Percentiles rank a stretch among this genome's conserved stretches.
Conservation (phyloP, 768 basidiomycete species). For the Mycena rebaudengoi region DNA sequence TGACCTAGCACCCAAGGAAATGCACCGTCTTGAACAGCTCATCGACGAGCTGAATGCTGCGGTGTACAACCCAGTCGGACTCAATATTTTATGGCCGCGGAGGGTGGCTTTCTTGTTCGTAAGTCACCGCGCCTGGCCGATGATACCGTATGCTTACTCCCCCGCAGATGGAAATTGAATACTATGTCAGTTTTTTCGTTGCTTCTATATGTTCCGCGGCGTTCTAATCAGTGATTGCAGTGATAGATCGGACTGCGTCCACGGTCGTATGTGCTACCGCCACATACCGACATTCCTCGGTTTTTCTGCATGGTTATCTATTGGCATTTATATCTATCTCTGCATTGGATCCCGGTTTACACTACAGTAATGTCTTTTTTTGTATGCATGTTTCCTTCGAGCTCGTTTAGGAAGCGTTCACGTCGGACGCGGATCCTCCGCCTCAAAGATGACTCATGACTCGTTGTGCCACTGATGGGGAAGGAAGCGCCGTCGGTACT, state of each 20-base stretch:
- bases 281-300: background rate
- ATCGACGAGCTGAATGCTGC: slow-evolving; percentile 76
- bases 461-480: too few species aligned
- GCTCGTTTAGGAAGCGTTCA: background rate
- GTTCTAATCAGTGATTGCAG: slow-evolving; percentile 21
- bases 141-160: slow-evolving; percentile 3
- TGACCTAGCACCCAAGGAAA: slow-evolving; percentile 71
- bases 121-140: slow-evolving; percentile 46
- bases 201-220: background rate
- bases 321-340: slow-evolving; percentile 20
- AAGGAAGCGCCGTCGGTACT: too few species aligned
- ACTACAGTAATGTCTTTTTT: background rate
- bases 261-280: slow-evolving; percentile 22
- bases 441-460: background rate
- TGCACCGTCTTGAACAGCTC: slow-evolving; percentile 67
- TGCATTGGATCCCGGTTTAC: slow-evolving; percentile 5
- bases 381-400: background rate
- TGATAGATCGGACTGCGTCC: background rate
- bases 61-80: slow-evolving; percentile 84
- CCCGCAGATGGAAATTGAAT: slow-evolving; percentile 90
- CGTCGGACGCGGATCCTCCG: background rate
- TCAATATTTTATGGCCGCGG: slow-evolving; percentile 88
- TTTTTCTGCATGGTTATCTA: slow-evolving; percentile 9
- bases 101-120: slow-evolving; percentile 92
- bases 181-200: slow-evolving; percentile 71